phyloP scores from a whole-genome alignment of 169 alveolate species.

The Plasmodium knowlesi region DNA sequence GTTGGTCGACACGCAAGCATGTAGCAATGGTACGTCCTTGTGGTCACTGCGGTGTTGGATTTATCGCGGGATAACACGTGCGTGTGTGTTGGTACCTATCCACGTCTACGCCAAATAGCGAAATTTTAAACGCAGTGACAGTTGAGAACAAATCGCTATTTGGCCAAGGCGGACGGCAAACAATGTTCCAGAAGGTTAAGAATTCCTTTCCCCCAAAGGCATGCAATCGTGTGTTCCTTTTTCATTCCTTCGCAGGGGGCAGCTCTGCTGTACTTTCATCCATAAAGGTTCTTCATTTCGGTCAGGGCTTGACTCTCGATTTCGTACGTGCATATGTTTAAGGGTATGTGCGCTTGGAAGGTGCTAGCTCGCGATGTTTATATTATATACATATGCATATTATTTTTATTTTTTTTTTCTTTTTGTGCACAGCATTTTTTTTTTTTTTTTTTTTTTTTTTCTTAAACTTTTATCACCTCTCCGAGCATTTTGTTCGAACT shows the following conservation, averaged over 20 bases:
- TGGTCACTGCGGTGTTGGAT: neutral
- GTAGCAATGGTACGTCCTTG: neutral
- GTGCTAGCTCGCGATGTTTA: neutral
- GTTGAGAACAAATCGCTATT: neutral
- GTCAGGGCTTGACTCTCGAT: neutral
- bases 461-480: neutral
- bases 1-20: neutral
- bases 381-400: conserved; percentile 5
- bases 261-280: neutral
- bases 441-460: neutral
- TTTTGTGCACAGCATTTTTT: neutral
- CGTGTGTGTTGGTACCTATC: neutral
- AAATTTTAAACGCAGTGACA: neutral
- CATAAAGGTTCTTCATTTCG: neutral
- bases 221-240: neutral
- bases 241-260: neutral
- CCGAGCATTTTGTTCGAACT: neutral
- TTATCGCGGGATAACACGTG: neutral
- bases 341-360: neutral
- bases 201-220: neutral
- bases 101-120: neutral
- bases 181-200: neutral
- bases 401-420: neutral
- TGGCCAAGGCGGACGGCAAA: neutral
- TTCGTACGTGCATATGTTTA: neutral